A percentile compares a stretch with the other conserved stretches of the same genome.
These are phyloP conservation scores for Apiospora hydei DNA, from an alignment of 2,329 filamentous ascomycete species.

Conservation along the genomic window DNA sequence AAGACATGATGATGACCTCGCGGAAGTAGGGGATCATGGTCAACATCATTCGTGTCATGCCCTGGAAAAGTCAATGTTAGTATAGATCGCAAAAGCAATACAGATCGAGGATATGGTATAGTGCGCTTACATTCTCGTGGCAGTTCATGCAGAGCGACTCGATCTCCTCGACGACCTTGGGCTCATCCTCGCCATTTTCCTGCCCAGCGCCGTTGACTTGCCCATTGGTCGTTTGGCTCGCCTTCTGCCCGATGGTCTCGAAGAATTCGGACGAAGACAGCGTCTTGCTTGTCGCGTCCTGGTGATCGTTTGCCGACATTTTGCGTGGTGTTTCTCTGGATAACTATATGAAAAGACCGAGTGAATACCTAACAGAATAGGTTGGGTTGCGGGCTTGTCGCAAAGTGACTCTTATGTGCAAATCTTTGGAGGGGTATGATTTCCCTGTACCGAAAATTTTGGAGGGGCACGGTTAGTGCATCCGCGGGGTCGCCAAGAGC, in stretches of 20 bases:
- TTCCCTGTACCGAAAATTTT: constrained; percentile 27
- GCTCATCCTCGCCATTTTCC: constrained; percentile 52
- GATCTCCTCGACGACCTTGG: constrained; percentile 69
- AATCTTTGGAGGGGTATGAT: constrained; percentile 19
- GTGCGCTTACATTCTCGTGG: constrained; percentile 70
- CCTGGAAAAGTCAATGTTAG: constrained; percentile 56
- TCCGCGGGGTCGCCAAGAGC: constrained; percentile 26
- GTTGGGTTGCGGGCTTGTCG: constrained; percentile 11
- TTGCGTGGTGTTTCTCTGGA: constrained; percentile 29
- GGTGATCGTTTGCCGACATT: constrained; percentile 51
- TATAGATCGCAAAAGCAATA: not conserved
- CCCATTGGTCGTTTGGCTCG: constrained; percentile 47
- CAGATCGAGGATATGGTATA: not conserved
- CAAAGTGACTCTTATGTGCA: constrained; percentile 16
- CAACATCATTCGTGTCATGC: constrained; percentile 83
- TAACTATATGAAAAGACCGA: not conserved
- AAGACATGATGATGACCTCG: constrained; percentile 97
- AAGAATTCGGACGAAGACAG: constrained; percentile 60
- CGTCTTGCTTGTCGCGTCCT: constrained; percentile 44
- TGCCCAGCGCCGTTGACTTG: constrained; percentile 36
- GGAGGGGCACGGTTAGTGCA: constrained; percentile 27
- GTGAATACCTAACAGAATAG: constrained; percentile 9
- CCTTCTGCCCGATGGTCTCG: constrained; percentile 68
- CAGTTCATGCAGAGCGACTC: constrained; percentile 90
- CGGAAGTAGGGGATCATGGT: constrained; percentile 96